phyloP scores from a whole-genome alignment of 768 basidiomycete genomes.

The Leccinum truebloodii region DNA sequence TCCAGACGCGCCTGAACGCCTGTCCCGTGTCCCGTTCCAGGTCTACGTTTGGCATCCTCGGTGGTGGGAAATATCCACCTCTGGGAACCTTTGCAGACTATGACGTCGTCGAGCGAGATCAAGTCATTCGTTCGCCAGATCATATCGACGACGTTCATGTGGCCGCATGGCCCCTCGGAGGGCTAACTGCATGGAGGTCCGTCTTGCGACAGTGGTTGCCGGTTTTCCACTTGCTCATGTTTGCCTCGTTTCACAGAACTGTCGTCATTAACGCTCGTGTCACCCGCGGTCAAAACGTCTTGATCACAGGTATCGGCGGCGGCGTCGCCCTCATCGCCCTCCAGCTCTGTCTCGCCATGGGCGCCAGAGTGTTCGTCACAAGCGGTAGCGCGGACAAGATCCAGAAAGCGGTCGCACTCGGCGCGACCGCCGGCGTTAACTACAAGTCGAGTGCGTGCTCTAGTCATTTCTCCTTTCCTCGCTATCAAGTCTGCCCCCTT shows the following conservation, averaged over 20 bases:
- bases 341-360: conserved; percentile 72
- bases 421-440: conserved; percentile 72
- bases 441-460: conserved; percentile 61
- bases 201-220: conserved; percentile 9
- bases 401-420: conserved; percentile 59
- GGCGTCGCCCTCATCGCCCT: conserved; percentile 79
- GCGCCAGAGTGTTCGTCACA: conserved; percentile 82
- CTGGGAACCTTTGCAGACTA: conserved; percentile 80
- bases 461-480: background rate
- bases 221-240: conserved; percentile 8
- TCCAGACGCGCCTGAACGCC: conserved; percentile 67
- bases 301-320: conserved; percentile 83
- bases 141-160: conserved; percentile 69
- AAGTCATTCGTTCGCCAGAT: conserved; percentile 62
- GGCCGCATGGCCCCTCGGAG: conserved; percentile 78
- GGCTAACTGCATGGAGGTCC: conserved; percentile 84
- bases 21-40: too few species aligned
- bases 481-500: background rate
- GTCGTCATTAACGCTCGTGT: too few species aligned
- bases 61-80: conserved; percentile 51
- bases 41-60: conserved; percentile 65
- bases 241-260: conserved; percentile 30
- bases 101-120: conserved; percentile 69
- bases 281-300: conserved; percentile 72
- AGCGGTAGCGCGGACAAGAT: conserved; percentile 73